Conservation (phyloP, 495 filamentous ascomycete genomes). For the Neurospora hispaniola region DNA sequence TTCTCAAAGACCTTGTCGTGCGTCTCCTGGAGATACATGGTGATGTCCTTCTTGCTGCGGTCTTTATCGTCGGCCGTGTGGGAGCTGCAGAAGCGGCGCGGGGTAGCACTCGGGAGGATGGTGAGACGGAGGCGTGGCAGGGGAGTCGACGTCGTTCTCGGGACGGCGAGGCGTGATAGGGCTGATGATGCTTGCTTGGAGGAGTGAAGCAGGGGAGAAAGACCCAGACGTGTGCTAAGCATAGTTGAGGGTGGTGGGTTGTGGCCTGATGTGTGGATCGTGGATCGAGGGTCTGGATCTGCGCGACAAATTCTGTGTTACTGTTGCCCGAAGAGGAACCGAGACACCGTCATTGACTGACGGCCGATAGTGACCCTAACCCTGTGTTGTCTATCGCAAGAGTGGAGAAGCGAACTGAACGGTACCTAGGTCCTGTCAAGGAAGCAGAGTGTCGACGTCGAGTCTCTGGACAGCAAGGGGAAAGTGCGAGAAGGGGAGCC, state of each 20-base stretch:
- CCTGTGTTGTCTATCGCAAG: neutral
- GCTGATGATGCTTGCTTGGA: neutral
- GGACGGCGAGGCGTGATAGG: neutral
- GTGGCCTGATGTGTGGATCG: neutral
- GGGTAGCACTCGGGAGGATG: neutral
- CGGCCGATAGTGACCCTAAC: neutral
- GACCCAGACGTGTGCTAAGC: neutral
- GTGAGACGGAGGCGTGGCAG: neutral
- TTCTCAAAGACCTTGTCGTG: constrained; percentile 44
- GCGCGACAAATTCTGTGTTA: neutral
- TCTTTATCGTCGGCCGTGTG: neutral
- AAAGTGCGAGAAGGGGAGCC: neutral
- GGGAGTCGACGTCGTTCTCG: neutral
- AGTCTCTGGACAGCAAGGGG: neutral
- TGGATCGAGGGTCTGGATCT: neutral
- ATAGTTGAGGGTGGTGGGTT: neutral
- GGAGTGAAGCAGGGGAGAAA: neutral
- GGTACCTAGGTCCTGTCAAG: neutral
- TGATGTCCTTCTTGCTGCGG: constrained; percentile 25
- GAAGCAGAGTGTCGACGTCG: neutral
- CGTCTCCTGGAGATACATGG: constrained; percentile 33
- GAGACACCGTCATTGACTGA: neutral
- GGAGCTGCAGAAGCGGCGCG: neutral
- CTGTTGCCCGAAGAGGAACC: neutral
- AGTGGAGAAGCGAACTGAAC: neutral